Evolutionary conservation across 306 rosid genomes (phyloP).

Genomic region (Malus orientalis): DNA sequence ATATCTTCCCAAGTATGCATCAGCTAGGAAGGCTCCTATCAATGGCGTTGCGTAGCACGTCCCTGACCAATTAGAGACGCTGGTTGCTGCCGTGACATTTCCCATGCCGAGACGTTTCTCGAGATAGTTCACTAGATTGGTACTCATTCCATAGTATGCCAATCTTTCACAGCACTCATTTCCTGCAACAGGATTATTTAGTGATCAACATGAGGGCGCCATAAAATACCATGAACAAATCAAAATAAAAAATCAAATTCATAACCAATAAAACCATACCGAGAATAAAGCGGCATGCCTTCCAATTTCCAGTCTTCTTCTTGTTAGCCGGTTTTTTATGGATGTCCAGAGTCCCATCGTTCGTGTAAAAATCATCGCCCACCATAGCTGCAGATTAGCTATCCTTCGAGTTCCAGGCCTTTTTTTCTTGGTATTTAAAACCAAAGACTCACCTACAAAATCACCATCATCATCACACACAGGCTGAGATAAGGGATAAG

Average conservation of each 20-base stretch:
- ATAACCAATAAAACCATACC: constrained; percentile 33
- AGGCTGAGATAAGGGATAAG: not conserved
- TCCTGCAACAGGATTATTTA: constrained; percentile 30
- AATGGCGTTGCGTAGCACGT: constrained; percentile 81
- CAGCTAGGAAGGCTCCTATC: constrained; percentile 89
- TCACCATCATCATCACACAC: not conserved
- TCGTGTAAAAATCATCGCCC: constrained; percentile 45
- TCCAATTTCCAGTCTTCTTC: constrained; percentile 76
- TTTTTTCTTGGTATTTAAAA: not conserved
- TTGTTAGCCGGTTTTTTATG: constrained; percentile 54
- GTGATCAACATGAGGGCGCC: not conserved
- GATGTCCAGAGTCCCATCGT: constrained; percentile 60
- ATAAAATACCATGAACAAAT: not conserved
- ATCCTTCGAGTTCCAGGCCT: not conserved
- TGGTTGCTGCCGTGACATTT: constrained; percentile 54
- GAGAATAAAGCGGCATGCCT: constrained; percentile 71
- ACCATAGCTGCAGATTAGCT: constrained; percentile 23
- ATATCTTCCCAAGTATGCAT: constrained; percentile 89
- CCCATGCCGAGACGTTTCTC: constrained; percentile 47
- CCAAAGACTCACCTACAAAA: not conserved
- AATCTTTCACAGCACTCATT: constrained; percentile 83
- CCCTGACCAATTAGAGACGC: constrained; percentile 75
- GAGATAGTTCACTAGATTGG: constrained; percentile 86
- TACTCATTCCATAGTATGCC: constrained; percentile 89
- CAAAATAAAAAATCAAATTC: not conserved